These are phyloP conservation scores for Arachis stenosperma DNA, from an alignment of 306 rosid species.

Conservation along the genomic window DNA sequence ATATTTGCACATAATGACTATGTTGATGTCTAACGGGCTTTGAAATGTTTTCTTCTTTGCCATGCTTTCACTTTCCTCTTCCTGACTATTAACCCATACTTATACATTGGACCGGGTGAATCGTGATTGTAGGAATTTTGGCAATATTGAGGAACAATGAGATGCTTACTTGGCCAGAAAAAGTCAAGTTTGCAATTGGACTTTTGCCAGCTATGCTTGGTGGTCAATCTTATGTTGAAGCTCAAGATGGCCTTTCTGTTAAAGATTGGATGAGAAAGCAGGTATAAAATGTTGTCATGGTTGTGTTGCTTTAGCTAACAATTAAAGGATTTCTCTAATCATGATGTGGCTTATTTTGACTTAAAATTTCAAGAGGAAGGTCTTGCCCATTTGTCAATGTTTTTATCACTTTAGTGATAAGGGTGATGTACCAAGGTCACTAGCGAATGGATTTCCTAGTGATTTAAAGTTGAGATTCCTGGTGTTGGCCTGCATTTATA, in stretches of 20 bases:
- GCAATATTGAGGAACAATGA: constrained; percentile 95
- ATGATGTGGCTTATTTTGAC: constrained; percentile 12
- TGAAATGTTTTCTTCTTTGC: constrained; percentile 19
- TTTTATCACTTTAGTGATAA: not conserved
- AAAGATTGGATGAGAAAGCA: constrained; percentile 95
- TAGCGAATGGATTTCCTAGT: not conserved
- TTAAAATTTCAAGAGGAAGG: constrained; percentile 8
- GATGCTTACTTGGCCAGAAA: constrained; percentile 99
- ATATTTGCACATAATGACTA: constrained; percentile 21
- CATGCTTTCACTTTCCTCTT: constrained; percentile 24
- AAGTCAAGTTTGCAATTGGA: constrained; percentile 93
- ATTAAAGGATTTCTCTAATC: constrained; percentile 5
- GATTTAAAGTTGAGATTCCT: not conserved
- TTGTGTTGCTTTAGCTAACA: constrained; percentile 15
- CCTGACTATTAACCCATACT: constrained; percentile 13
- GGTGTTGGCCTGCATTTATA: not conserved
- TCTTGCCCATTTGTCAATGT: constrained; percentile 28
- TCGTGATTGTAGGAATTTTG: constrained; percentile 74
- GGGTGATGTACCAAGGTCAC: not conserved
- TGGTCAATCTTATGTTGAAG: constrained; percentile 93
- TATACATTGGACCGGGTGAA: constrained; percentile 28
- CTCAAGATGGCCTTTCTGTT: constrained; percentile 85
- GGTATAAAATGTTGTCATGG: constrained; percentile 49
- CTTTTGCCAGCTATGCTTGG: constrained; percentile 97
- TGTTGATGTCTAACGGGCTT: constrained; percentile 15